A percentile compares a stretch with the other conserved stretches of the same genome.
Evolutionary conservation across 169 alveolate species (phyloP).

Genomic region (Ichthyophthirius multifiliis): DNA sequence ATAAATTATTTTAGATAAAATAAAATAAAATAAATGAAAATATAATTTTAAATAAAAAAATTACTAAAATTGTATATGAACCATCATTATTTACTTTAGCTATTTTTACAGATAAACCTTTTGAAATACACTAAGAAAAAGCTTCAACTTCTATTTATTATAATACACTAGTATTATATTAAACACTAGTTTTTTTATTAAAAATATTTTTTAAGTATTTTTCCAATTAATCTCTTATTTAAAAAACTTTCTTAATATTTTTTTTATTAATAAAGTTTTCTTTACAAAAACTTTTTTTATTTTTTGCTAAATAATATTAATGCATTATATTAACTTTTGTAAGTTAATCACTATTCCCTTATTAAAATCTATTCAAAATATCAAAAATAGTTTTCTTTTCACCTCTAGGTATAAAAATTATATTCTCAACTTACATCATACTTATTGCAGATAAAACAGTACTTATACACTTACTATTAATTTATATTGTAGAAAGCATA

Average conservation of each 20-base stretch:
- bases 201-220: conserved; percentile 41
- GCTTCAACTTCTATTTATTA: background rate
- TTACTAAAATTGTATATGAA: conserved; percentile 46
- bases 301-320: conserved; percentile 43
- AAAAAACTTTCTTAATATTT: conserved; percentile 62
- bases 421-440: conserved; percentile 71
- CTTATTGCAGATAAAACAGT: conserved; percentile 64
- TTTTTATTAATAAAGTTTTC: conserved; percentile 76
- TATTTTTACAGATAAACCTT: conserved; percentile 55
- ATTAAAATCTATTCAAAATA: conserved; percentile 60
- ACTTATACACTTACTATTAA: conserved; percentile 46
- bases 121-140: conserved; percentile 50
- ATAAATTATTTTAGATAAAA: conserved; percentile 4
- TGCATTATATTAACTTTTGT: conserved; percentile 63
- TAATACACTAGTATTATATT: background rate
- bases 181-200: background rate
- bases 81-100: conserved; percentile 57
- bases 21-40: conserved; percentile 14
- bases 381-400: conserved; percentile 50
- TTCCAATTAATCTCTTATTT: conserved; percentile 56
- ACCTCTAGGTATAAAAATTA: conserved; percentile 58
- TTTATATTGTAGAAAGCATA: conserved; percentile 37
- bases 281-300: conserved; percentile 67
- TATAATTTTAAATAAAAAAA: conserved; percentile 31
- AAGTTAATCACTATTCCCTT: conserved; percentile 70